Conservation (phyloP, 2,329 filamentous ascomycete species). For the Piedraia hortae region DNA sequence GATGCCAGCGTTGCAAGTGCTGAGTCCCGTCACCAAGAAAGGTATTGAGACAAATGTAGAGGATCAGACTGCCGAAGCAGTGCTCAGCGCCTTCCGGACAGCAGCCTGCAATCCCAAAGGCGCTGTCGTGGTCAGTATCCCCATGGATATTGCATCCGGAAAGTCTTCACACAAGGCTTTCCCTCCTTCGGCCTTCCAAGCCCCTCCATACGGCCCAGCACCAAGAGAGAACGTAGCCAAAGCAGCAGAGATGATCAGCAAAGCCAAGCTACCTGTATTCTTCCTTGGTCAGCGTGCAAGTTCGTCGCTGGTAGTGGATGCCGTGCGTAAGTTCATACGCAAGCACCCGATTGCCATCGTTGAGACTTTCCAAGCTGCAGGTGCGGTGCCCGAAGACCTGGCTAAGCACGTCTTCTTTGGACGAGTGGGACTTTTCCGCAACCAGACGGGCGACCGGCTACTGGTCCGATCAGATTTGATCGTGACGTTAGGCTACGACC, state of each 20-base stretch:
- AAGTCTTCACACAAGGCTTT: constrained; percentile 17
- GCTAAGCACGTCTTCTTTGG: constrained; percentile 20
- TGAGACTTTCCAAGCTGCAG: constrained; percentile 25
- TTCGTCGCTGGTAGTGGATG: constrained; percentile 15
- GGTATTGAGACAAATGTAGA: constrained; percentile 18
- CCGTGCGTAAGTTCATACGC: constrained; percentile 17
- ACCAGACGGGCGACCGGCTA: constrained; percentile 21
- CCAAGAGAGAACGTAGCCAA: constrained; percentile 10
- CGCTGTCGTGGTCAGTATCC: constrained; percentile 18
- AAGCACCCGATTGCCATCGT: constrained; percentile 19
- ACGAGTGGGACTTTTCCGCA: constrained; percentile 21
- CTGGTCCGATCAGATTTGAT: constrained; percentile 19
- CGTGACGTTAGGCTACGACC: constrained; percentile 21
- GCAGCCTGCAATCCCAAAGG: constrained; percentile 18
- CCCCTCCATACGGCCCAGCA: constrained; percentile 17
- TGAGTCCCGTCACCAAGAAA: constrained; percentile 19
- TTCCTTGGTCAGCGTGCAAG: constrained; percentile 21
- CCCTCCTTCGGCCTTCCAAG: constrained; percentile 14
- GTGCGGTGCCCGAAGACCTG: constrained; percentile 18
- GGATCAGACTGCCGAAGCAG: constrained; percentile 21
- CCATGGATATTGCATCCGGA: constrained; percentile 18
- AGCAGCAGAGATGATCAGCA: constrained; percentile 12
- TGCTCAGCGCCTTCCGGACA: constrained; percentile 20
- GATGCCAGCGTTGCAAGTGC: constrained; percentile 18
- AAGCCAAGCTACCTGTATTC: constrained; percentile 16